Percentiles rank a stretch among this genome's conserved stretches.
These are phyloP conservation scores for Candida parachauliodes DNA, from an alignment of 805 yeast species.

Conservation along the genomic window DNA sequence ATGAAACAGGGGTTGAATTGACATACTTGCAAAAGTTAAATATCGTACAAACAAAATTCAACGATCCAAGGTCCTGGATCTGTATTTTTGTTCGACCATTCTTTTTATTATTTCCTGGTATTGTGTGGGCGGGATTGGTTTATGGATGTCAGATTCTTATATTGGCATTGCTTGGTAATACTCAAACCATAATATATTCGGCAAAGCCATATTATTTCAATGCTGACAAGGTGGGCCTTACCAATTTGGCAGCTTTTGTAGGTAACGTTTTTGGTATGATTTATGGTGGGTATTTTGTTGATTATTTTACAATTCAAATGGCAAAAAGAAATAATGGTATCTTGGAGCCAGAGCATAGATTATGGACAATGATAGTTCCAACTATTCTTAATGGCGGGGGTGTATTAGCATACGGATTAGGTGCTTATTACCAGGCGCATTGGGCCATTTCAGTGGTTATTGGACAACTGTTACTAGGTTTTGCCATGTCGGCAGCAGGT, in stretches of 20 bases:
- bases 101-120: background rate
- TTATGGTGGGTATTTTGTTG: slow-evolving; percentile 44
- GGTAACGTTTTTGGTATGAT: slow-evolving; percentile 42
- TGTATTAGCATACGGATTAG: slow-evolving; percentile 44
- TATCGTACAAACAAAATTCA: slow-evolving; percentile 1
- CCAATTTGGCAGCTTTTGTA: slow-evolving; percentile 40
- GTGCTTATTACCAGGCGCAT: slow-evolving; percentile 21
- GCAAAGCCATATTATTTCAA: slow-evolving; percentile 38
- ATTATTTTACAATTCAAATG: slow-evolving; percentile 27
- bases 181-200: slow-evolving; percentile 40
- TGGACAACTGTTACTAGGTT: slow-evolving; percentile 28
- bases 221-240: slow-evolving; percentile 36
- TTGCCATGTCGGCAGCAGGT: slow-evolving; percentile 40
- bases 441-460: slow-evolving; percentile 29
- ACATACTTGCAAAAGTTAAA: slow-evolving; percentile 3
- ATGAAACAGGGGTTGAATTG: background rate
- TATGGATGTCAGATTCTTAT: slow-evolving; percentile 51
- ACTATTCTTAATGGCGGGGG: slow-evolving; percentile 41
- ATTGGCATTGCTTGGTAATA: slow-evolving; percentile 40
- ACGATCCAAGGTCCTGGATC: slow-evolving; percentile 4
- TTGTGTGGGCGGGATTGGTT: slow-evolving; percentile 43
- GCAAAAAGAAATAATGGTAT: slow-evolving; percentile 28
- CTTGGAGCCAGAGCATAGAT: slow-evolving; percentile 26
- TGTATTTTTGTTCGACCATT: slow-evolving; percentile 5
- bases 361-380: slow-evolving; percentile 35